Conservation (phyloP, 768 basidiomycete species). For the Trametes coccinea region DNA sequence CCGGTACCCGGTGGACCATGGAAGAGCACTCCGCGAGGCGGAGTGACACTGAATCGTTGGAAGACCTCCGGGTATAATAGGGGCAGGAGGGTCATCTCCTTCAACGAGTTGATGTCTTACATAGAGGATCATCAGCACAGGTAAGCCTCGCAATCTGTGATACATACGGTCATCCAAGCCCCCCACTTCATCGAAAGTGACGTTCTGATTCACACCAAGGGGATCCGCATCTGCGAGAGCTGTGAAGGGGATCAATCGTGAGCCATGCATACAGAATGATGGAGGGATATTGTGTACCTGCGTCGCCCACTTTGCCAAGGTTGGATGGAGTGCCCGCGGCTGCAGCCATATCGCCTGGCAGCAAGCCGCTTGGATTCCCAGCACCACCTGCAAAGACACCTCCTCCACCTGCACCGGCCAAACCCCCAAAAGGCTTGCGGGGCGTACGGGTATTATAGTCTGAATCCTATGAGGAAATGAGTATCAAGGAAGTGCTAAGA, state of each 20-base stretch:
- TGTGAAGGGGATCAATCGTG: conserved; percentile 31
- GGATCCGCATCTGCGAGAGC: conserved; percentile 95
- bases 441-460: conserved; percentile 69
- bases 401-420: conserved; percentile 42
- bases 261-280: conserved; percentile 14
- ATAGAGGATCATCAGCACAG: neutral
- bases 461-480: conserved; percentile 55
- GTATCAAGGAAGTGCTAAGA: neutral
- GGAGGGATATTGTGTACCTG: conserved; percentile 46
- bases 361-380: conserved; percentile 52
- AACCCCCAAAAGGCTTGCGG: conserved; percentile 59
- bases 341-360: conserved; percentile 61
- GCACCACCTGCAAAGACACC: conserved; percentile 53
- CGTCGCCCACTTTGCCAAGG: conserved; percentile 80
- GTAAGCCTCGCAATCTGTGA: neutral
- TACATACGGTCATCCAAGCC: conserved; percentile 89
- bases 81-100: conserved; percentile 98
- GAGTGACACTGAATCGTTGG: conserved; percentile 89
- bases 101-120: conserved; percentile 90
- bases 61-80: conserved; percentile 96
- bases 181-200: conserved; percentile 96
- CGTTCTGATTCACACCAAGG: conserved; percentile 87
- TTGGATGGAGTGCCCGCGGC: conserved; percentile 82
- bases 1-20: conserved; percentile 99
- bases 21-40: conserved; percentile 94